These are phyloP conservation scores for Cryoendolithus antarcticus DNA, from an alignment of 2,329 filamentous ascomycete genomes.

Conservation along the genomic window DNA sequence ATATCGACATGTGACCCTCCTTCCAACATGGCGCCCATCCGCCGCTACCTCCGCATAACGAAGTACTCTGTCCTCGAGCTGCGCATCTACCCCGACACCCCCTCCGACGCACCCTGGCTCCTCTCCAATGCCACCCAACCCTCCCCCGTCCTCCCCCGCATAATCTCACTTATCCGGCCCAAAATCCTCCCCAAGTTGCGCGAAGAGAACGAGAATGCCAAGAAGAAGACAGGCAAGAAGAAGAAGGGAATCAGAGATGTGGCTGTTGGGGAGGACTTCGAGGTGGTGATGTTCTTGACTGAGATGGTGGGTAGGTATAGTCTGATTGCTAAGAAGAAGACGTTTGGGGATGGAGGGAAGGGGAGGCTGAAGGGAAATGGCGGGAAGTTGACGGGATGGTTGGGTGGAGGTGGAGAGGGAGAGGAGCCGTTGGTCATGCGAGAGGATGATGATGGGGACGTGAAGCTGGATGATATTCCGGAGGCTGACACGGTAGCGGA, in stretches of 20 bases:
- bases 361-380: slow-evolving; percentile 32
- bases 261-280: slow-evolving; percentile 78
- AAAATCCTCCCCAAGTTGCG: slow-evolving; percentile 80
- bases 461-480: slow-evolving; percentile 46
- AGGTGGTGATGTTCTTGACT: slow-evolving; percentile 86
- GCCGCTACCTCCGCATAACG: slow-evolving; percentile 81
- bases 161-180: slow-evolving; percentile 75
- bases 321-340: slow-evolving; percentile 73
- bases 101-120: slow-evolving; percentile 72
- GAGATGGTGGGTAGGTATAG: slow-evolving; percentile 77
- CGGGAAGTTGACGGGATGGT: slow-evolving; percentile 35
- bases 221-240: slow-evolving; percentile 49
- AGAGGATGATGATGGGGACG: slow-evolving; percentile 26
- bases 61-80: slow-evolving; percentile 93
- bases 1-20: background rate
- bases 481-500: slow-evolving; percentile 28
- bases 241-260: slow-evolving; percentile 76
- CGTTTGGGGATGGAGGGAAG: slow-evolving; percentile 37
- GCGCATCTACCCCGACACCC: slow-evolving; percentile 89
- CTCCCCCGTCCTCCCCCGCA: slow-evolving; percentile 65
- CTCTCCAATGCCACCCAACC: slow-evolving; percentile 75
- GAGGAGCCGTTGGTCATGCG: slow-evolving; percentile 31
- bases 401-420: slow-evolving; percentile 27
- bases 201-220: slow-evolving; percentile 59
- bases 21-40: slow-evolving; percentile 64